A percentile compares a stretch with the other conserved stretches of the same genome.
Conservation (phyloP, 2,329 filamentous ascomycete genomes). For the Calonectria honghensis region DNA sequence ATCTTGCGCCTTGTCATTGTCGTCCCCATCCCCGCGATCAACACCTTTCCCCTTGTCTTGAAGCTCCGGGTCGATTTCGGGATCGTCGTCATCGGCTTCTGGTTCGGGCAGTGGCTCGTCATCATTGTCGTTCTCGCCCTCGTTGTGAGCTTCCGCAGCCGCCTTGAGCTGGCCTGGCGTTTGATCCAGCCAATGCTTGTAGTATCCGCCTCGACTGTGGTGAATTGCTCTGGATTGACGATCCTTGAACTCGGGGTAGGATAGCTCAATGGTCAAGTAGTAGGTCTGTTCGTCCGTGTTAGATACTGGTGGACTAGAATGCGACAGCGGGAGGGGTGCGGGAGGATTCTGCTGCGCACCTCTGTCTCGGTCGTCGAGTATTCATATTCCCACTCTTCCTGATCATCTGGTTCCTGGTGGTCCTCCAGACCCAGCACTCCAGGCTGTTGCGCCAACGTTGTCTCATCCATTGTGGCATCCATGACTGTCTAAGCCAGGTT, state of each 20-base stretch:
- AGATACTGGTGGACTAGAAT: conserved; percentile 15
- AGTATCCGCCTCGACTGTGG: conserved; percentile 68
- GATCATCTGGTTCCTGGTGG: conserved; percentile 61
- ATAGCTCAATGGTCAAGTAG: conserved; percentile 78
- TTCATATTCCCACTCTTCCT: conserved; percentile 81
- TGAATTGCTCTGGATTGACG: conserved; percentile 63
- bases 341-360: conserved; percentile 59
- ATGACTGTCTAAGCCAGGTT: conserved; percentile 28
- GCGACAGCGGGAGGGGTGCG: neutral
- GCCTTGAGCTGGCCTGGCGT: conserved; percentile 49
- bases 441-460: conserved; percentile 48
- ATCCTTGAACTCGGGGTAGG: conserved; percentile 74
- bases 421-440: conserved; percentile 56
- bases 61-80: conserved; percentile 52
- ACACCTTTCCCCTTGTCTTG: conserved; percentile 47
- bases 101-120: conserved; percentile 59
- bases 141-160: conserved; percentile 37
- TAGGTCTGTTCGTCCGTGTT: conserved; percentile 70
- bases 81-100: conserved; percentile 59
- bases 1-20: conserved; percentile 44
- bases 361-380: conserved; percentile 79
- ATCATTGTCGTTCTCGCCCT: conserved; percentile 55
- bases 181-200: conserved; percentile 64
- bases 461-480: conserved; percentile 45
- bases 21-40: conserved; percentile 40